phyloP scores from a whole-genome alignment of 2,329 filamentous ascomycete species.

The Lachnellula cervina region DNA sequence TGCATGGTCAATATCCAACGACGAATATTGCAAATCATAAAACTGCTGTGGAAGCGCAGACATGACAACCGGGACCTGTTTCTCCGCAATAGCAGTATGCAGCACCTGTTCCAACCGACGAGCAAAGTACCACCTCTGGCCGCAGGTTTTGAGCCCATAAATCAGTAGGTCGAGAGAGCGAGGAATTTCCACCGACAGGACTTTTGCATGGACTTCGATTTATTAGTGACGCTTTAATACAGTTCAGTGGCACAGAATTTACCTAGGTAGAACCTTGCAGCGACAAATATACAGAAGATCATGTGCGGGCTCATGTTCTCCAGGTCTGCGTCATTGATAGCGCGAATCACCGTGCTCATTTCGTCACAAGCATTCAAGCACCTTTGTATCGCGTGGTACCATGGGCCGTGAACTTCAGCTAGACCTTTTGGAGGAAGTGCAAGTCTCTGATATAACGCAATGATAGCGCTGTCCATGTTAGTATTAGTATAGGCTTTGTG shows the following conservation, averaged over 20 bases:
- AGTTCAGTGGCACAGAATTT: neutral
- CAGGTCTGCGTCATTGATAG: constrained; percentile 10
- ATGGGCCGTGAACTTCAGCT: constrained; percentile 15
- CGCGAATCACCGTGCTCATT: constrained; percentile 11
- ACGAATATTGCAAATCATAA: constrained; percentile 14
- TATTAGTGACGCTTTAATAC: neutral
- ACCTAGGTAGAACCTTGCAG: constrained; percentile 15
- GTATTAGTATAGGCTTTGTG: neutral
- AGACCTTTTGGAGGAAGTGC: constrained; percentile 13
- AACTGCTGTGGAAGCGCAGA: constrained; percentile 12
- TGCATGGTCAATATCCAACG: constrained; percentile 15
- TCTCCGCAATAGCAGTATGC: constrained; percentile 12
- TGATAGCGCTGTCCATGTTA: constrained; percentile 8
- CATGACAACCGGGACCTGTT: constrained; percentile 5
- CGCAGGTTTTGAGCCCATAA: constrained; percentile 16
- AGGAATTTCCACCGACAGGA: constrained; percentile 14
- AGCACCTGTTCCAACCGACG: constrained; percentile 13
- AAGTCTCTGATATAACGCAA: constrained; percentile 12
- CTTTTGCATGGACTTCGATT: constrained; percentile 12
- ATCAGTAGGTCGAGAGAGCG: constrained; percentile 12
- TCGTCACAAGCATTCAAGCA: constrained; percentile 15
- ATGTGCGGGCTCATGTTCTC: constrained; percentile 14
- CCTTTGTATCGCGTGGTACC: constrained; percentile 16
- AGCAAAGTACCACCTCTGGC: constrained; percentile 18
- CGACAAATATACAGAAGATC: constrained; percentile 17